These are phyloP conservation scores for Ustilago hordei DNA, from an alignment of 1,284 basidiomycete species.

Conservation along the genomic window DNA sequence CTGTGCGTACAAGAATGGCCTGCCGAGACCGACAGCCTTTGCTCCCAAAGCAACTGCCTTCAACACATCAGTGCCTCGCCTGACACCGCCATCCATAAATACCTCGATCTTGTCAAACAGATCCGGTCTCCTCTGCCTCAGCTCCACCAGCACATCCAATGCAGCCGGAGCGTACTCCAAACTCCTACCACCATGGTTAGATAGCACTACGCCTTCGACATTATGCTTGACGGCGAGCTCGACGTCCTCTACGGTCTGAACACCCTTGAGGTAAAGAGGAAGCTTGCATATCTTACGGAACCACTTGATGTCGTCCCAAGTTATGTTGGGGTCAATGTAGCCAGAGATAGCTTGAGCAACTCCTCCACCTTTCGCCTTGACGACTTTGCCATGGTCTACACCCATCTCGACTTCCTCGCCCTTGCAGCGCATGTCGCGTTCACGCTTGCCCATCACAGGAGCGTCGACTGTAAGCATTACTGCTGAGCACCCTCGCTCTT, in stretches of 20 bases:
- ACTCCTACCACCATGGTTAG: slow-evolving; percentile 72
- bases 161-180: slow-evolving; percentile 65
- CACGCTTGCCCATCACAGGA: slow-evolving; percentile 84
- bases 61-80: slow-evolving; percentile 79
- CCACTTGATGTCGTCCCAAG: slow-evolving; percentile 78
- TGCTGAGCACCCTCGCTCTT: slow-evolving; percentile 78
- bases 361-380: slow-evolving; percentile 58
- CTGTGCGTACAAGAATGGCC: slow-evolving; percentile 90
- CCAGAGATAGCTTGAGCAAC: slow-evolving; percentile 72
- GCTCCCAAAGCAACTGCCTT: slow-evolving; percentile 88
- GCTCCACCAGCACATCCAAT: slow-evolving; percentile 73
- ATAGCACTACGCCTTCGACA: slow-evolving; percentile 71
- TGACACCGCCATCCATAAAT: slow-evolving; percentile 88
- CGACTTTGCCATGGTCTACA: slow-evolving; percentile 42
- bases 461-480: slow-evolving; percentile 93
- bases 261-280: slow-evolving; percentile 86
- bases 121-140: slow-evolving; percentile 75
- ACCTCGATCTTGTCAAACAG: slow-evolving; percentile 77
- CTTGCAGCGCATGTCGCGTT: slow-evolving; percentile 76
- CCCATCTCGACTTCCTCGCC: slow-evolving; percentile 70
- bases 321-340: slow-evolving; percentile 72
- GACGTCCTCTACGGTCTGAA: slow-evolving; percentile 76
- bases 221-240: slow-evolving; percentile 75
- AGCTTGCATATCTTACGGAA: slow-evolving; percentile 79
- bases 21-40: slow-evolving; percentile 86